Base-by-base conservation (phyloP, 139 green algal species). In the Chlamydomonas sphaeroides region DNA sequence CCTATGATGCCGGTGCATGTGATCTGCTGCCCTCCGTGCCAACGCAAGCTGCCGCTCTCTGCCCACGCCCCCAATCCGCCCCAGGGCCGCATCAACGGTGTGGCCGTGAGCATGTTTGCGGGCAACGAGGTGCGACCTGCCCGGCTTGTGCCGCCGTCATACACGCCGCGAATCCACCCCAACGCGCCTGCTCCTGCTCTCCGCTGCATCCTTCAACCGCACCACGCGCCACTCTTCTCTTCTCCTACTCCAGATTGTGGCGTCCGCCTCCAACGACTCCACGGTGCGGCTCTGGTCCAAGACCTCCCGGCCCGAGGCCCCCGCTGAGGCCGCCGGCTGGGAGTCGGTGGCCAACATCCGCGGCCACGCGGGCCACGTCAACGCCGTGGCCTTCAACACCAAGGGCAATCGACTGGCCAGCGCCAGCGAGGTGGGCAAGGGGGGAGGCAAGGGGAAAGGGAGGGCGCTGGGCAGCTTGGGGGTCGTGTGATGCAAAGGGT, bases 331-430 rank as follows among this genome's bases (percentile, higher is more conserved):
- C 20, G 18, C 32, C 33, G 53, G 71, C 35, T 79, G 71, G 71
- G 35, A 53, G 35, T 17, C 51, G 26, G 71, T 67, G 26, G 51
- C 71, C 49, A 79, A 79, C 51, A 79, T 79, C 30, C 51, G 71
- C 2, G 71, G 71, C 1, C 71, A 79, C 33, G 71, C 71, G 51
- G 71, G 71, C 8, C 51, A 67, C 28, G 71, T 79, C 35, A 79
- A 67, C 35, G 71, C 71, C 1, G 71, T 79, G 25, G 71, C 71
- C 14, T 79, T 79, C 71, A 67, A 36, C 71, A 41, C n/a, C 35
- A 79, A 79, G 33, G 51, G 71, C 71, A 79, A 36, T 53, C 71
- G 71, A 35, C 71, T 79, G 51, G 71, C 71, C 21, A 68, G 51
- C 5, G 33, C 71, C 10, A 68, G 51, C 8, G 71, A 79, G 51